Conservation (phyloP, 2,329 filamentous ascomycete genomes). For the Colletotrichum spaethianum region DNA sequence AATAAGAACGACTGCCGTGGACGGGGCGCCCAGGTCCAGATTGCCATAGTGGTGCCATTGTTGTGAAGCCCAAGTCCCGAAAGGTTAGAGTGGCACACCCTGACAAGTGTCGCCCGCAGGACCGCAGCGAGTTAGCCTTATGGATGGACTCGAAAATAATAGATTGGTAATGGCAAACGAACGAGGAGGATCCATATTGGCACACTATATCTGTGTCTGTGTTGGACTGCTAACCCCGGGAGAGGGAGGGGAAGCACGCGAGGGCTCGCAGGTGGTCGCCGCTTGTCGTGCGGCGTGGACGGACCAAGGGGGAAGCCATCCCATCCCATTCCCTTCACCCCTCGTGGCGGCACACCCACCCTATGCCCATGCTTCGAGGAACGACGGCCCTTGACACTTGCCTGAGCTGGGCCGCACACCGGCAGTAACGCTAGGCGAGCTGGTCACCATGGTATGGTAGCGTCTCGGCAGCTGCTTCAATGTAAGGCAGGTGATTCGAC, state of each 20-base stretch:
- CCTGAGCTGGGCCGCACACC: slow-evolving; percentile 23
- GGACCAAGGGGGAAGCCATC: slow-evolving; percentile 22
- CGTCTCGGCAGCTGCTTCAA: slow-evolving; percentile 31
- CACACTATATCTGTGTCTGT: neutral
- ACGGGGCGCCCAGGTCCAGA: slow-evolving; percentile 30
- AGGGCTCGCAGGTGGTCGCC: slow-evolving; percentile 14
- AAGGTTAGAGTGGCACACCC: slow-evolving; percentile 23
- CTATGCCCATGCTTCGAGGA: slow-evolving; percentile 9
- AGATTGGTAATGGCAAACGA: slow-evolving; percentile 27
- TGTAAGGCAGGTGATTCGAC: neutral
- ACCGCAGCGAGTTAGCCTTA: slow-evolving; percentile 40
- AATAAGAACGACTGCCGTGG: slow-evolving; percentile 37
- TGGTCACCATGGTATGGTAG: slow-evolving; percentile 2
- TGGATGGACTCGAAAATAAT: slow-evolving; percentile 28
- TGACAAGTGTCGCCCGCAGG: slow-evolving; percentile 34
- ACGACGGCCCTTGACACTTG: slow-evolving; percentile 23
- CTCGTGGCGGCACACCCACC: slow-evolving; percentile 9
- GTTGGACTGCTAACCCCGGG: neutral
- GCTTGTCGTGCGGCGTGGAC: slow-evolving; percentile 30
- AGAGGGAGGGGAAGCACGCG: slow-evolving; percentile 6
- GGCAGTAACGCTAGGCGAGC: slow-evolving; percentile 26
- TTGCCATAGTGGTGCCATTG: slow-evolving; percentile 39
- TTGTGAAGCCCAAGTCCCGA: slow-evolving; percentile 36
- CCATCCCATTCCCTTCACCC: slow-evolving; percentile 9
- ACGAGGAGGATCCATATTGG: slow-evolving; percentile 4